Conservation (phyloP, 495 filamentous ascomycete species). For the Lophiostoma macrostomum region DNA sequence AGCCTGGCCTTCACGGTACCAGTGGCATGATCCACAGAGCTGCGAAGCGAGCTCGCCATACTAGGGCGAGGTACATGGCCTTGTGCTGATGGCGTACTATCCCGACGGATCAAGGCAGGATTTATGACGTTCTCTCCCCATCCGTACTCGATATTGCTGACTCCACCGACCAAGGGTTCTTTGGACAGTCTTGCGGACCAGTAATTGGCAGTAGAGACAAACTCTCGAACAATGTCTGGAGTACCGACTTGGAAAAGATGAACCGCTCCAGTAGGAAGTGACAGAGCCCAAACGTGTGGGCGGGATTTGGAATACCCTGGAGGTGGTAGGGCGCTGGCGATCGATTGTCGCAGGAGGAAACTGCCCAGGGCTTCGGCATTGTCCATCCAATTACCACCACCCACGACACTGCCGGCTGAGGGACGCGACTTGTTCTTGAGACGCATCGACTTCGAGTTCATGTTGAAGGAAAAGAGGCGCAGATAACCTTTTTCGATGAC, state of each 20-base stretch:
- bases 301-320: slow-evolving; percentile 89
- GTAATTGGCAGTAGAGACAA: slow-evolving; percentile 93
- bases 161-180: slow-evolving; percentile 82
- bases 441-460: slow-evolving; percentile 65
- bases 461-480: slow-evolving; percentile 87
- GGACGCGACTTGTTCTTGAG: slow-evolving; percentile 58
- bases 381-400: slow-evolving; percentile 95
- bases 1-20: slow-evolving; percentile 56
- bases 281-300: slow-evolving; percentile 94
- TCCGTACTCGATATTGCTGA: slow-evolving; percentile 96
- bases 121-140: slow-evolving; percentile 92
- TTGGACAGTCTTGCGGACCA: slow-evolving; percentile 94
- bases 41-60: slow-evolving; percentile 69
- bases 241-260: slow-evolving; percentile 98
- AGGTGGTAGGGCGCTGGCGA: slow-evolving; percentile 83
- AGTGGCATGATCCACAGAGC: slow-evolving; percentile 64
- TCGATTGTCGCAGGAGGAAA: slow-evolving; percentile 86
- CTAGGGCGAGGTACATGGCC: slow-evolving; percentile 48
- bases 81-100: slow-evolving; percentile 40
- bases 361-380: slow-evolving; percentile 83
- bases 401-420: slow-evolving; percentile 67
- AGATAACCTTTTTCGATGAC: slow-evolving; percentile 96
- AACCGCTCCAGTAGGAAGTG: slow-evolving; percentile 85
- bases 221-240: slow-evolving; percentile 89
- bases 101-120: slow-evolving; percentile 55